These are phyloP conservation scores for Gaertneriomyces sp. DNA, from an alignment of 192 early-diverging fungal species.

Conservation along the genomic window DNA sequence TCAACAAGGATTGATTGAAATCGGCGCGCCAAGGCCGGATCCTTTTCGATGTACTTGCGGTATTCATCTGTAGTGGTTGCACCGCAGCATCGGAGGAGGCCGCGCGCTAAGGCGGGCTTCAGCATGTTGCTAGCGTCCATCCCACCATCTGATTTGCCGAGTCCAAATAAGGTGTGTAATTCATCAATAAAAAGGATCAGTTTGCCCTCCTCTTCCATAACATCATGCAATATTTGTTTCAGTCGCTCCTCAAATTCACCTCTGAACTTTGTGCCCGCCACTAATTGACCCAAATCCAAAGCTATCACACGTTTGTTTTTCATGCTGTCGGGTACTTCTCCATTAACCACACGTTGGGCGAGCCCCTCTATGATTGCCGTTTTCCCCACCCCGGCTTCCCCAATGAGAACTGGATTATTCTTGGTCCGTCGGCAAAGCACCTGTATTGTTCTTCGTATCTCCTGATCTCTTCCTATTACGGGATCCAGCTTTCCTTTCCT, in stretches of 20 bases:
- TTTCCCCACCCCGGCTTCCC: slow-evolving; percentile 64
- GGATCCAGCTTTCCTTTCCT: slow-evolving; percentile 83
- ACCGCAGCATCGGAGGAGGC: slow-evolving; percentile 82
- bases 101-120: slow-evolving; percentile 87
- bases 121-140: slow-evolving; percentile 92
- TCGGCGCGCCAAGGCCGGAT: slow-evolving; percentile 61
- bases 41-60: slow-evolving; percentile 75
- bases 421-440: slow-evolving; percentile 75
- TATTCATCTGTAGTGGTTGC: slow-evolving; percentile 89
- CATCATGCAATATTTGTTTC: slow-evolving; percentile 82
- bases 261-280: slow-evolving; percentile 34
- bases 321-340: slow-evolving; percentile 79
- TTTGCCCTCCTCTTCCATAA: slow-evolving; percentile 74
- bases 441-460: slow-evolving; percentile 81
- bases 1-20: slow-evolving; percentile 60
- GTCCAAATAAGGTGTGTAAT: slow-evolving; percentile 85
- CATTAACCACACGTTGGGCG: slow-evolving; percentile 78
- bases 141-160: slow-evolving; percentile 73
- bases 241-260: slow-evolving; percentile 95
- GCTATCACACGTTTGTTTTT: slow-evolving; percentile 73
- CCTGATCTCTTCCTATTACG: slow-evolving; percentile 89
- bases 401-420: slow-evolving; percentile 77
- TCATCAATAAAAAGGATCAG: slow-evolving; percentile 89
- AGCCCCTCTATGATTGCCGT: slow-evolving; percentile 80
- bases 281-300: slow-evolving; percentile 73